Evolutionary conservation across 2,329 filamentous ascomycete species (phyloP).

Genomic region (Tolypocladium guangdongense): DNA sequence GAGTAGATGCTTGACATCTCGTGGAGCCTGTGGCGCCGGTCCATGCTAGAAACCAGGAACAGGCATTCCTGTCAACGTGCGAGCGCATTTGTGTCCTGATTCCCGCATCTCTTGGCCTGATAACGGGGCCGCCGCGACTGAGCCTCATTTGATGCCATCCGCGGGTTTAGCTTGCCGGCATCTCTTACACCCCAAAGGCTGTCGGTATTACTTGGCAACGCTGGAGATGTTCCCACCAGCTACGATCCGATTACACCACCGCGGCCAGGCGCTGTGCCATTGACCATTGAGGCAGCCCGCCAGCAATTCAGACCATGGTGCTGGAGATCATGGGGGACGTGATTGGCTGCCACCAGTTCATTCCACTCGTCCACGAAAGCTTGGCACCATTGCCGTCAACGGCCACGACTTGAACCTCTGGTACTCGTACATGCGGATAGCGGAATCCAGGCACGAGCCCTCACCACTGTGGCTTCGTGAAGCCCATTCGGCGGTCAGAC

Average conservation of each 20-base stretch:
- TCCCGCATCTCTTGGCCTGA: neutral
- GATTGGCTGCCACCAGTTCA: neutral
- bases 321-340: neutral
- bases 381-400: neutral
- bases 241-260: neutral
- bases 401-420: neutral
- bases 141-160: neutral
- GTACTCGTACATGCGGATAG: neutral
- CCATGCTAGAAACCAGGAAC: slow-evolving; percentile 2
- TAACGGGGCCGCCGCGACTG: neutral
- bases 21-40: neutral
- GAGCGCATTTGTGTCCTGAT: neutral
- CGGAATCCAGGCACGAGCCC: neutral
- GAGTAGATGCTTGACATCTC: neutral
- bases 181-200: neutral
- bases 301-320: neutral
- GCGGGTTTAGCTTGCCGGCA: neutral
- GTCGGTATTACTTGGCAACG: neutral
- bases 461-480: neutral
- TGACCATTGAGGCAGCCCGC: neutral
- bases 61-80: neutral
- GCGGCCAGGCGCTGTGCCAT: neutral
- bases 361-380: neutral
- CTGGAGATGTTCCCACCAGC: neutral
- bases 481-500: neutral